Conservation (phyloP, 306 rosid genomes). For the Argentina anserina region DNA sequence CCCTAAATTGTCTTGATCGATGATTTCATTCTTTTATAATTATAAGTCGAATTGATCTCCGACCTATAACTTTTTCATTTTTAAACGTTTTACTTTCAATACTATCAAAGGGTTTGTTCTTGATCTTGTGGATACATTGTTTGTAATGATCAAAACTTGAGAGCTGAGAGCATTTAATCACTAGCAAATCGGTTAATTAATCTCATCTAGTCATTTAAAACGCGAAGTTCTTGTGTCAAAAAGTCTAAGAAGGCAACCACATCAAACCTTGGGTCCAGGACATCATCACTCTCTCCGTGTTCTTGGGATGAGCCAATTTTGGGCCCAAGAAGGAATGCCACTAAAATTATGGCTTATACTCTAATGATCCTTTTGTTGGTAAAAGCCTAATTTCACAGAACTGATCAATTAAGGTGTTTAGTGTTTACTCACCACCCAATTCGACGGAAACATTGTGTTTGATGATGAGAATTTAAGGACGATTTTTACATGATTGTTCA, state of each 20-base stretch:
- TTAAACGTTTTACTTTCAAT: background rate
- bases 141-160: no score
- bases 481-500: no score
- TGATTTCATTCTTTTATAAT: background rate
- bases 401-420: no score
- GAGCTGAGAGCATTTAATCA: background rate
- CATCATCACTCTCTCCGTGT: background rate
- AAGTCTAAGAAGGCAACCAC: background rate
- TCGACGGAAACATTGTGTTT: no score
- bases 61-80: background rate
- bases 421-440: background rate
- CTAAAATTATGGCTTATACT: background rate
- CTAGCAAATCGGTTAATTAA: no score
- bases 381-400: no score
- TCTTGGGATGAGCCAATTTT: conserved; percentile 15
- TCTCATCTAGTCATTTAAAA: no score
- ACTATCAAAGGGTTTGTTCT: background rate
- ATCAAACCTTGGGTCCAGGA: background rate
- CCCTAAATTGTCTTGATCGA: conserved; percentile 4
- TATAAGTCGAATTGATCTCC: background rate
- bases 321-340: conserved; percentile 36
- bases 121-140: background rate
- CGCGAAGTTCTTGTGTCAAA: background rate
- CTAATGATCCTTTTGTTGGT: background rate
- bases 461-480: background rate